These are phyloP conservation scores for Exophiala calicioides DNA, from an alignment of 2,329 filamentous ascomycete genomes.

Conservation along the genomic window DNA sequence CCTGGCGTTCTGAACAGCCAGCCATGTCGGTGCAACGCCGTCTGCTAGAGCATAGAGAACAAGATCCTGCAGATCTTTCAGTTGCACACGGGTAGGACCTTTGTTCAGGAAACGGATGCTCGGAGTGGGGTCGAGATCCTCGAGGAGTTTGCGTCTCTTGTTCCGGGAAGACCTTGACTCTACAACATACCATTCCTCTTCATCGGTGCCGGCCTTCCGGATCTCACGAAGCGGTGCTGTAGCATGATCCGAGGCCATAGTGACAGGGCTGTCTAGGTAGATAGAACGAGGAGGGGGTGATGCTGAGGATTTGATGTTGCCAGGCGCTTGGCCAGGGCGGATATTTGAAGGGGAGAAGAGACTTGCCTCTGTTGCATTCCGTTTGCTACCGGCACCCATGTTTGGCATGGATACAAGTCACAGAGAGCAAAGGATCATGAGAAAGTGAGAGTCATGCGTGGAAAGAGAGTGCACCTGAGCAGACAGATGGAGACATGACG, in stretches of 20 bases:
- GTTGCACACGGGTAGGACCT: constrained; percentile 44
- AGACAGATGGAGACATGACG: too few species aligned
- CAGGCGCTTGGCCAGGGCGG: background rate
- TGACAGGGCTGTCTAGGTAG: background rate
- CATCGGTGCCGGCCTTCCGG: background rate
- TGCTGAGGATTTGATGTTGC: background rate
- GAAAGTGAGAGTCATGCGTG: background rate
- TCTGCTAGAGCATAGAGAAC: constrained; percentile 64
- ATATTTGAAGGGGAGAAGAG: constrained; percentile 1
- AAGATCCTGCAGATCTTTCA: constrained; percentile 60
- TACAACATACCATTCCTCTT: constrained; percentile 17
- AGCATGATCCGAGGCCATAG: too few species aligned
- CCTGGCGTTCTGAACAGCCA: constrained; percentile 58
- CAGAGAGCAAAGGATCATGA: background rate
- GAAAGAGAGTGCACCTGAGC: too few species aligned
- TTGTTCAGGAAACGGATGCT: constrained; percentile 21
- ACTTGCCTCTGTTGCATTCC: constrained; percentile 15
- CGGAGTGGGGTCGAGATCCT: constrained; percentile 9
- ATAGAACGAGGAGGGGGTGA: background rate
- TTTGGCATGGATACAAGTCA: background rate
- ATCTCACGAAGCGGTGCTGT: background rate
- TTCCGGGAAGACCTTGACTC: constrained; percentile 24
- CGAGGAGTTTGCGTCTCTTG: constrained; percentile 22
- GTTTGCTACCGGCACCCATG: constrained; percentile 15
- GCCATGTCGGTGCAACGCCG: constrained; percentile 63